Conservation (phyloP, 2,329 filamentous ascomycete genomes). For the Colletotrichum acutatum region DNA sequence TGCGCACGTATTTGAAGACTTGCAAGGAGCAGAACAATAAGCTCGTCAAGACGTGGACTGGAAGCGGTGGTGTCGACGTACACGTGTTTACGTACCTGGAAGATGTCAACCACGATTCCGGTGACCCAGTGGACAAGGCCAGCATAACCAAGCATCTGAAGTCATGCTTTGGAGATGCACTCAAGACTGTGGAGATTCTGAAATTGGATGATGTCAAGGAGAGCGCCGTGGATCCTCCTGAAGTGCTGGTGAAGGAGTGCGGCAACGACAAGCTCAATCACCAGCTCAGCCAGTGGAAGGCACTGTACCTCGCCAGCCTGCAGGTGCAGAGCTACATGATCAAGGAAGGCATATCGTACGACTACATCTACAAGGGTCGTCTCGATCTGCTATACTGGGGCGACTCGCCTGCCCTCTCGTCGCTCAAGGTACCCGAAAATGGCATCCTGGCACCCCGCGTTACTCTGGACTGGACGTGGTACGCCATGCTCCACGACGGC, state of each 20-base stretch:
- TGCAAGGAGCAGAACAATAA: constrained; percentile 36
- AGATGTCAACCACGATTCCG: constrained; percentile 33
- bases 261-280: constrained; percentile 32
- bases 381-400: constrained; percentile 35
- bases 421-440: constrained; percentile 23
- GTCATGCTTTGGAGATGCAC: constrained; percentile 33
- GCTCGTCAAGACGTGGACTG: constrained; percentile 37
- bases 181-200: constrained; percentile 36
- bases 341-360: constrained; percentile 32
- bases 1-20: constrained; percentile 37
- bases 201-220: constrained; percentile 31
- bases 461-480: constrained; percentile 38
- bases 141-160: constrained; percentile 34
- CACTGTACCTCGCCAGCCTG: constrained; percentile 43
- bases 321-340: constrained; percentile 47
- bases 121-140: constrained; percentile 24
- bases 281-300: constrained; percentile 37
- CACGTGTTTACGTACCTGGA: constrained; percentile 37
- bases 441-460: constrained; percentile 37
- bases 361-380: constrained; percentile 35
- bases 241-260: constrained; percentile 30
- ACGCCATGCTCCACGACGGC: constrained; percentile 37
- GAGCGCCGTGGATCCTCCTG: constrained; percentile 21
- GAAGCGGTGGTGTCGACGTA: constrained; percentile 36
- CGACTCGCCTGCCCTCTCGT: constrained; percentile 32